Percentiles rank a stretch among this genome's conserved stretches.
These are phyloP conservation scores for Zymoseptoria ardabiliae DNA, from an alignment of 2,329 filamentous ascomycete genomes.

Conservation along the genomic window DNA sequence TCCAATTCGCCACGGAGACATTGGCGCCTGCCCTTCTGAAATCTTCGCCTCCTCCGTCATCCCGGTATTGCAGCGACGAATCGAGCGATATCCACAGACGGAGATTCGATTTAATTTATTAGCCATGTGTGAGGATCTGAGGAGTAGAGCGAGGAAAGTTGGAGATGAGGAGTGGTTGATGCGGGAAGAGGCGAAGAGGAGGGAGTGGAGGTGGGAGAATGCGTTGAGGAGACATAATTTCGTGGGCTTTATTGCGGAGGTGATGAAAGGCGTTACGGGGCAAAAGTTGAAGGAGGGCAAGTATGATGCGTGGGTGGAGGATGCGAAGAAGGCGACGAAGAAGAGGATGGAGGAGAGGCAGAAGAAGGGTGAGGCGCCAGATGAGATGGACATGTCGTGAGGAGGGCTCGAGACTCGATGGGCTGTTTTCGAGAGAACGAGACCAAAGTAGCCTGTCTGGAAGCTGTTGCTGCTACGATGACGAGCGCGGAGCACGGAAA, in stretches of 20 bases:
- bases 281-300: slow-evolving; percentile 60
- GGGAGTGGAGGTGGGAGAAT: slow-evolving; percentile 92
- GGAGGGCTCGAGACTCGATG: too few relatives aligned
- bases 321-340: slow-evolving; percentile 54
- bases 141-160: slow-evolving; percentile 68
- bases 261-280: slow-evolving; percentile 77
- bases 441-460: too few relatives aligned
- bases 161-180: slow-evolving; percentile 73
- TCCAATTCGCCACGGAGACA: slow-evolving; percentile 75
- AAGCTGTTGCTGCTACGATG: too few relatives aligned
- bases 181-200: slow-evolving; percentile 74
- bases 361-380: slow-evolving; percentile 34
- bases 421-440: too few relatives aligned
- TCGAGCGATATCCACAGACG: slow-evolving; percentile 72
- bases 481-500: too few relatives aligned
- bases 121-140: slow-evolving; percentile 80
- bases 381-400: slow-evolving; percentile 33
- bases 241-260: slow-evolving; percentile 85
- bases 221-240: slow-evolving; percentile 88
- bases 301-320: slow-evolving; percentile 67
- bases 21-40: slow-evolving; percentile 58
- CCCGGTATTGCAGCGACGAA: slow-evolving; percentile 75
- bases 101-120: slow-evolving; percentile 96
- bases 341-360: slow-evolving; percentile 41
- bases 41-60: slow-evolving; percentile 76